These are phyloP conservation scores for Fusarium sp. DNA, from an alignment of 2,329 filamentous ascomycete species.

Conservation along the genomic window DNA sequence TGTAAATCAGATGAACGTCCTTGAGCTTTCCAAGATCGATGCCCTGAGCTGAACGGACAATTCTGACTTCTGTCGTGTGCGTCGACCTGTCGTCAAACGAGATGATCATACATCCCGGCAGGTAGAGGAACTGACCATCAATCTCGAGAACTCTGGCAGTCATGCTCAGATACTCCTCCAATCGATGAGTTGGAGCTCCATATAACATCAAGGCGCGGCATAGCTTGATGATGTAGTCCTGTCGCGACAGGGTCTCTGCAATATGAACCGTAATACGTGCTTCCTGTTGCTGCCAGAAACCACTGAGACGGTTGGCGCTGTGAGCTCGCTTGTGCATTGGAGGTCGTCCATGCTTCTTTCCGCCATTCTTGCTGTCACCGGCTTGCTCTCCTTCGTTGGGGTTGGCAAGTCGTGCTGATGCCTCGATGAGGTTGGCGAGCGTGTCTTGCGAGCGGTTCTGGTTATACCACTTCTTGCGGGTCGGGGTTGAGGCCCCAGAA, in stretches of 20 bases:
- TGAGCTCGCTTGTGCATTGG: conserved; percentile 50
- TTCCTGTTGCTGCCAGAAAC: conserved; percentile 55
- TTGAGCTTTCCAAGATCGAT: conserved; percentile 68
- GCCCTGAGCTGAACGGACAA: conserved; percentile 65
- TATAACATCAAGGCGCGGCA: conserved; percentile 87
- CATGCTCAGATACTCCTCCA: conserved; percentile 90
- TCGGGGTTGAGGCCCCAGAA: conserved; percentile 54
- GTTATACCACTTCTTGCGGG: conserved; percentile 56
- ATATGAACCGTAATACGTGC: conserved; percentile 60
- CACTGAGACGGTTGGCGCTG: conserved; percentile 50
- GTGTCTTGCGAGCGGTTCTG: conserved; percentile 58
- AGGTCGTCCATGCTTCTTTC: conserved; percentile 44
- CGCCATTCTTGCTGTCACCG: conserved; percentile 28
- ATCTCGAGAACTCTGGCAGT: conserved; percentile 84
- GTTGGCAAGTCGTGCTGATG: conserved; percentile 55
- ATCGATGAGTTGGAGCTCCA: conserved; percentile 85
- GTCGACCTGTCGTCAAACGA: conserved; percentile 78
- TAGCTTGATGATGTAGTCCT: conserved; percentile 82
- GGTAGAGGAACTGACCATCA: conserved; percentile 85
- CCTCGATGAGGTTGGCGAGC: conserved; percentile 56
- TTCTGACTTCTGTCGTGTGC: conserved; percentile 71
- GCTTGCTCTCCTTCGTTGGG: conserved; percentile 37
- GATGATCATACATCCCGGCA: conserved; percentile 91
- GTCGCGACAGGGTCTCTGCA: conserved; percentile 74
- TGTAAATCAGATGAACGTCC: conserved; percentile 68